Percentiles rank a stretch among this genome's conserved stretches.
Conservation (phyloP, 352 stramenopile genomes). For the Pythium chondricola region DNA sequence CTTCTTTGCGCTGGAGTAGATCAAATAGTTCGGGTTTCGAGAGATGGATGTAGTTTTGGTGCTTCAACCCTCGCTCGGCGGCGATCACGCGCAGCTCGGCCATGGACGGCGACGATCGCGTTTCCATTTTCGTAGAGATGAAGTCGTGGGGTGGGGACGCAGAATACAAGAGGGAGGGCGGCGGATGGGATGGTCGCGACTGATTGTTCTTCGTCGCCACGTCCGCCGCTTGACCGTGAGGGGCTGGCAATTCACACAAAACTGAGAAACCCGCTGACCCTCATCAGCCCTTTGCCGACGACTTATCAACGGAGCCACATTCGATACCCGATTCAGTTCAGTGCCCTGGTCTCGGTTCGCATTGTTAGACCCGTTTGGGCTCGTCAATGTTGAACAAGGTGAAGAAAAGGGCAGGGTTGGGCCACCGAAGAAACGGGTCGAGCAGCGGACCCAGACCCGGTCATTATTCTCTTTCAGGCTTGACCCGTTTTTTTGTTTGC, state of each 20-base stretch:
- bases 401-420: conserved; percentile 15
- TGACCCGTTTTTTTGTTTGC: not conserved
- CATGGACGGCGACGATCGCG: conserved; percentile 78
- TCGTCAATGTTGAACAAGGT: conserved; percentile 2
- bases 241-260: conserved; percentile 19
- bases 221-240: not conserved
- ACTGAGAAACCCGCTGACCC: conserved; percentile 19
- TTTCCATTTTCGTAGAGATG: conserved; percentile 46
- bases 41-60: conserved; percentile 76
- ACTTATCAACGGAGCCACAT: not conserved
- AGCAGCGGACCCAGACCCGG: conserved; percentile 8
- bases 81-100: conserved; percentile 59
- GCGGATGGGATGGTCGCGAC: conserved; percentile 10
- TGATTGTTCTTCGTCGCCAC: conserved; percentile 13
- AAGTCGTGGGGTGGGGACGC: not conserved
- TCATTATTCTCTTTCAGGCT: conserved; percentile 3
- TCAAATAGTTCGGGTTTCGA: conserved; percentile 78
- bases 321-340: conserved; percentile 16
- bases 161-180: conserved; percentile 1
- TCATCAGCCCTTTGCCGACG: conserved; percentile 10
- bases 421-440: conserved; percentile 11
- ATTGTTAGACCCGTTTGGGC: conserved; percentile 13
- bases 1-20: conserved; percentile 69
- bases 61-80: conserved; percentile 73
- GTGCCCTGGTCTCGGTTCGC: conserved; percentile 6